Conservation (phyloP, 345 rosid genomes). For the Geranium rotundifolium region DNA sequence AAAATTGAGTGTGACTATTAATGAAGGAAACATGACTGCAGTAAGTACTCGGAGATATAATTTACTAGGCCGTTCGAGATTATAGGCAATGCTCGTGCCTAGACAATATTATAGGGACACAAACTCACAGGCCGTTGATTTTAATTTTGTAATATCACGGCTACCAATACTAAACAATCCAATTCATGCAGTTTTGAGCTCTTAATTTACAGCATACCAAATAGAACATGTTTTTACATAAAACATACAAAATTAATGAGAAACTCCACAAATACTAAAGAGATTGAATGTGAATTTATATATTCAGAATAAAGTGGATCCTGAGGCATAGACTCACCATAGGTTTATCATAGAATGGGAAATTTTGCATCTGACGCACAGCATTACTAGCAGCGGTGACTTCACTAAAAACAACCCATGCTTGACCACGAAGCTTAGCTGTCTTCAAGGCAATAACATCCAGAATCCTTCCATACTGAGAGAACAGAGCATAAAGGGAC, state of each 20-base stretch:
- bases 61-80: neutral
- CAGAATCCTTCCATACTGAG: conserved; percentile 91
- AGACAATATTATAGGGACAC: neutral
- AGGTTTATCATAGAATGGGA: conserved; percentile 91
- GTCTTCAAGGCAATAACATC: conserved; percentile 99
- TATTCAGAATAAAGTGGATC: neutral
- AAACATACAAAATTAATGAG: no score
- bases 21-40: neutral
- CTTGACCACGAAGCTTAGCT: conserved; percentile 89
- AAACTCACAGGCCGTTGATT: neutral
- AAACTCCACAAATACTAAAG: neutral
- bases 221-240: no score
- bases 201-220: no score
- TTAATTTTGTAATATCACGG: no score
- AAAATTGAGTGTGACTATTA: neutral
- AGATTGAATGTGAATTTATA: neutral
- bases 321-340: conserved; percentile 41
- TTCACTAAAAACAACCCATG: conserved; percentile 91
- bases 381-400: conserved; percentile 90
- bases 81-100: neutral
- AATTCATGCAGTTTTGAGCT: no score
- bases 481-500: conserved; percentile 82
- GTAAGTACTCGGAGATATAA: neutral
- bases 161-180: neutral
- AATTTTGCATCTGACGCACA: conserved; percentile 91